Conservation (phyloP, 768 basidiomycete genomes). For the Boletus fagicola region DNA sequence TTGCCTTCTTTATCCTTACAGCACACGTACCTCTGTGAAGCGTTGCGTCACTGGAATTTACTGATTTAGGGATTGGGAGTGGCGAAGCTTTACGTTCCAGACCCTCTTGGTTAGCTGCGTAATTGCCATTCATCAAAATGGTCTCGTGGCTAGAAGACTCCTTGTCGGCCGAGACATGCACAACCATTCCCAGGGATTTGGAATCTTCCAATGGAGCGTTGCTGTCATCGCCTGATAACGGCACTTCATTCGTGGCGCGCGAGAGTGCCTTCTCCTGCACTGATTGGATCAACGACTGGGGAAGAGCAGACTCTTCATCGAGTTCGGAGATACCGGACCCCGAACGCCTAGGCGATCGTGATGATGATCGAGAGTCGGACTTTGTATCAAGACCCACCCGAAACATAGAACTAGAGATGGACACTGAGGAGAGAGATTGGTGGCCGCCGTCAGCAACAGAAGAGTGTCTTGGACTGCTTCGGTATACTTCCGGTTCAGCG, state of each 20-base stretch:
- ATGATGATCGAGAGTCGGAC: constrained; percentile 45
- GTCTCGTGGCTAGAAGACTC: constrained; percentile 25
- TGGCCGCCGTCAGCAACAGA: constrained; percentile 11
- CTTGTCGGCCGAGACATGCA: constrained; percentile 13
- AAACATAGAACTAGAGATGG: constrained; percentile 31
- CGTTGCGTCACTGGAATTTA: constrained; percentile 7
- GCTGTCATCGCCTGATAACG: constrained; percentile 9
- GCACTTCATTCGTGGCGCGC: constrained; percentile 10
- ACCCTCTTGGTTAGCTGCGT: constrained; percentile 12
- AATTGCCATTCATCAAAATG: constrained; percentile 20
- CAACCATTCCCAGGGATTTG: constrained; percentile 18
- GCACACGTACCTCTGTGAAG: constrained; percentile 18
- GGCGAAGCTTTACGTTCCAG: constrained; percentile 14
- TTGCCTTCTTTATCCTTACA: not conserved
- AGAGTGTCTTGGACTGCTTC: constrained; percentile 1
- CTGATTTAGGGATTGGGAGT: constrained; percentile 7
- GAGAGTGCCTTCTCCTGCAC: constrained; percentile 39
- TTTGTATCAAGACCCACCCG: constrained; percentile 34
- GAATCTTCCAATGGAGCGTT: constrained; percentile 20
- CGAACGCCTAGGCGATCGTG: constrained; percentile 47
- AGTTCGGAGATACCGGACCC: constrained; percentile 30
- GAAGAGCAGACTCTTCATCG: constrained; percentile 20
- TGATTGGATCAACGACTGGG: constrained; percentile 18
- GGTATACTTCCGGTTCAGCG: constrained; percentile 6
- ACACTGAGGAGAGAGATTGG: constrained; percentile 19